These are phyloP conservation scores for Lachnellula occidentalis DNA, from an alignment of 2,329 filamentous ascomycete genomes.

Conservation along the genomic window DNA sequence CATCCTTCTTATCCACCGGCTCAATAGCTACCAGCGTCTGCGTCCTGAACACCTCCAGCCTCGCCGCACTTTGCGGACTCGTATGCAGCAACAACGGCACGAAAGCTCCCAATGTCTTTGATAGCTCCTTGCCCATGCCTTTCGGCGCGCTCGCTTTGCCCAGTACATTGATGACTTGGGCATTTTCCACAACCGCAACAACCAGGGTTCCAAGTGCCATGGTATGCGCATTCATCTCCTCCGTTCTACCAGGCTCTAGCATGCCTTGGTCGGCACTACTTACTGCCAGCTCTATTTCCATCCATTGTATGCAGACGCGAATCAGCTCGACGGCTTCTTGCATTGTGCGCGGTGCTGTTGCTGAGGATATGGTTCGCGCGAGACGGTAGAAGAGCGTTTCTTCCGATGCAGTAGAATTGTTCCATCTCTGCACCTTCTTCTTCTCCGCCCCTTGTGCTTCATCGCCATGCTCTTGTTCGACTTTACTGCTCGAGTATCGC, in stretches of 20 bases:
- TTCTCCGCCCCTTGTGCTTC: neutral
- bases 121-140: slow-evolving; percentile 44
- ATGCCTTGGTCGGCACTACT: slow-evolving; percentile 43
- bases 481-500: slow-evolving; percentile 40
- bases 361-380: slow-evolving; percentile 36
- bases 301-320: slow-evolving; percentile 50
- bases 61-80: slow-evolving; percentile 43
- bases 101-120: slow-evolving; percentile 46
- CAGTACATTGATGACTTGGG: slow-evolving; percentile 48
- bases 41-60: slow-evolving; percentile 53
- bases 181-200: slow-evolving; percentile 56
- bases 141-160: slow-evolving; percentile 44
- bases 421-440: slow-evolving; percentile 40
- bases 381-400: slow-evolving; percentile 31
- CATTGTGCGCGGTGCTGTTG: slow-evolving; percentile 40
- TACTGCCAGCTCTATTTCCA: slow-evolving; percentile 50
- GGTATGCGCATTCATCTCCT: slow-evolving; percentile 55
- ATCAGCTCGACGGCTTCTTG: slow-evolving; percentile 47
- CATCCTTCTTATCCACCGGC: slow-evolving; percentile 47
- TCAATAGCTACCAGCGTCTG: slow-evolving; percentile 52
- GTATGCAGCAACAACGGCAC: slow-evolving; percentile 52
- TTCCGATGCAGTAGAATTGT: slow-evolving; percentile 46
- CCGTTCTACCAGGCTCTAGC: slow-evolving; percentile 36
- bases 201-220: slow-evolving; percentile 61
- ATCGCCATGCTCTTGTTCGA: slow-evolving; percentile 16